Base-by-base conservation (phyloP, 2,329 filamentous ascomycete species). In the Alternaria gansuensis region DNA sequence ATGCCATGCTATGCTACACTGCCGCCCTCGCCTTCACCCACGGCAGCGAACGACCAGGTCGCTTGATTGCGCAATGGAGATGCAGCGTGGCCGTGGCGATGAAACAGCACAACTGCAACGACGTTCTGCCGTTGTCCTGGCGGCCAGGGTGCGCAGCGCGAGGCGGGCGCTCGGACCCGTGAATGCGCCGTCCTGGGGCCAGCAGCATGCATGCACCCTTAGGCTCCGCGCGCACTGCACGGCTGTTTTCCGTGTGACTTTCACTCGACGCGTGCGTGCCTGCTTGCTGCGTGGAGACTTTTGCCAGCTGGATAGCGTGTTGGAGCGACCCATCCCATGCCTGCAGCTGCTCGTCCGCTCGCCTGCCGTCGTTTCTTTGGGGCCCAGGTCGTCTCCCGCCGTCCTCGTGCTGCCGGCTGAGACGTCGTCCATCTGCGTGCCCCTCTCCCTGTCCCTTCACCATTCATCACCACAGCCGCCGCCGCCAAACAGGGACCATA, bases 221-320 rank as follows among this genome's bases (percentile, higher is more conserved):
- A 39, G 51, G 17, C 44, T 55, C 50, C 46, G 51, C 59, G 52
- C 51, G 49, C 51, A 21, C 44, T 55, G 56, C 51, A 54, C 54
- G 53, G 45, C 59, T 55, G 55, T 62, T 62, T 62, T 59, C 49
- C 54, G 54, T 55, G 48, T 57, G 59, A 59, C 59, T 62, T 55
- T 51, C 36, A 17, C 46, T 58, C 59, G 59, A 64, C 62, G 59
- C 62, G 54, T 61, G 59, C 62, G 54, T 61, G 59, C 51, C 46
- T 26, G 51, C 31, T 39, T 45, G 45, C 39, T 34, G 44, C 50
- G 44, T 45, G 45, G 56, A 55, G 62, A 61, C 57, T 44, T 57
- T 52, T 63, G 62, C 62, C 62, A 64, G 50, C 51, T 51, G 48
- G 51, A 50, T 62, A 60, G 58, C 53, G 57, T 59, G 57, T 54